These are phyloP conservation scores for Aspergillus brunneoviolaceus DNA, from an alignment of 2,329 filamentous ascomycete species.

Conservation along the genomic window DNA sequence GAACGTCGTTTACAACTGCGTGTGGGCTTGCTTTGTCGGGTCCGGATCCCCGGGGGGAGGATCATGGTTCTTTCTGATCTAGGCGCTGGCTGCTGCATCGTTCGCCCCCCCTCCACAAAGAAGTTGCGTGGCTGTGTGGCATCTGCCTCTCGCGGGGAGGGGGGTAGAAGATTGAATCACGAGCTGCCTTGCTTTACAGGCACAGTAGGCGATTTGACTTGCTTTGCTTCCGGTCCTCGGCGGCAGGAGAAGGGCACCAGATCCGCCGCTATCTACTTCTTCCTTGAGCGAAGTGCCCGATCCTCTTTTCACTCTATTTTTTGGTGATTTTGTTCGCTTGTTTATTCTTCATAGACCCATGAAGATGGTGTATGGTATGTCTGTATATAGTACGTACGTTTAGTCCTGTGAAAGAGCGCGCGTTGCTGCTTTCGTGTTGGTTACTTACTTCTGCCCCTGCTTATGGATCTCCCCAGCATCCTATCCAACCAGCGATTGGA, in stretches of 20 bases:
- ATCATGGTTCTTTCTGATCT: no score
- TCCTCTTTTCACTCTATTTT: neutral
- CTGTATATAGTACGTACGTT: slow-evolving; percentile 6
- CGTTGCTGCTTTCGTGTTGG: slow-evolving; percentile 1
- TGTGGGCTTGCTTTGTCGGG: neutral
- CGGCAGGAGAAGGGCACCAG: neutral
- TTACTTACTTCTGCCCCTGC: neutral
- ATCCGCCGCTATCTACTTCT: neutral
- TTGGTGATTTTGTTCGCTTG: neutral
- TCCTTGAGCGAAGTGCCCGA: neutral
- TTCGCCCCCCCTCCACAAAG: neutral
- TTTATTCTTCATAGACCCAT: neutral
- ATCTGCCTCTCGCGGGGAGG: neutral
- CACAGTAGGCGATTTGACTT: neutral
- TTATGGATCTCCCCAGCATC: neutral
- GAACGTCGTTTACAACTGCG: neutral
- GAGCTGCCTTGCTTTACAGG: neutral
- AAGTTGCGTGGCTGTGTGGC: neutral
- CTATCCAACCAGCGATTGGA: neutral
- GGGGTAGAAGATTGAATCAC: neutral
- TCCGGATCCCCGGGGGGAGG: no score
- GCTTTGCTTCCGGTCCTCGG: neutral
- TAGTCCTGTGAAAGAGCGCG: neutral
- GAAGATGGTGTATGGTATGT: neutral
- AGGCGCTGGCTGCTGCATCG: neutral